A percentile compares a stretch with the other conserved stretches of the same genome.
Evolutionary conservation across 768 basidiomycete species (phyloP).

Genomic region (Russula ochroleuca): DNA sequence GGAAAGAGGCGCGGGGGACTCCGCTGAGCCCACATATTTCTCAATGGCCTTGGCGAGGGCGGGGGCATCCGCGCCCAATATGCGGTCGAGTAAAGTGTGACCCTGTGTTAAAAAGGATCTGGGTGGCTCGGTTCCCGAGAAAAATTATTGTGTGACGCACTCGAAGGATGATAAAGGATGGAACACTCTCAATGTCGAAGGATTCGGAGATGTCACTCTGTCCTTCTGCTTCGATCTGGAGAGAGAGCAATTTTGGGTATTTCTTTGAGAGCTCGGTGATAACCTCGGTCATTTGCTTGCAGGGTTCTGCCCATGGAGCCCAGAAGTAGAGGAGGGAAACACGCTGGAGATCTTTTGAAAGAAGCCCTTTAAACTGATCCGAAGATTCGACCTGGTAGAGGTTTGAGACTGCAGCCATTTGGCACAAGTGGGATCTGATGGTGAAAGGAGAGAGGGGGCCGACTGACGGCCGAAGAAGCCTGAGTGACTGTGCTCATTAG

Average conservation of each 20-base stretch:
- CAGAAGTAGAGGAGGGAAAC: slow-evolving; percentile 92
- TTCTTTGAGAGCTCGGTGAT: slow-evolving; percentile 69
- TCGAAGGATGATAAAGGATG: slow-evolving; percentile 73
- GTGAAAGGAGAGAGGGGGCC: background rate
- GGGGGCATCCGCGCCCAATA: slow-evolving; percentile 75
- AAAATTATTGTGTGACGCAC: slow-evolving; percentile 41
- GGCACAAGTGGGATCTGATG: background rate
- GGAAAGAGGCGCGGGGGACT: slow-evolving; percentile 42
- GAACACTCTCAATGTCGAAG: slow-evolving; percentile 88
- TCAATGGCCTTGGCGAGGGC: slow-evolving; percentile 58
- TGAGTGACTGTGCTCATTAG: background rate
- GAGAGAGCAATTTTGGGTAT: slow-evolving; percentile 61
- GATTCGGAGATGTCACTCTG: slow-evolving; percentile 84
- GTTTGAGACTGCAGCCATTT: slow-evolving; percentile 33
- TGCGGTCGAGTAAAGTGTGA: slow-evolving; percentile 74
- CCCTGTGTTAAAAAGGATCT: slow-evolving; percentile 49
- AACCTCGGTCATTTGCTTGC: slow-evolving; percentile 82
- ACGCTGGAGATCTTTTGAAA: slow-evolving; percentile 70
- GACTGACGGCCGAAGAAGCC: background rate
- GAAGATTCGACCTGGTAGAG: slow-evolving; percentile 53
- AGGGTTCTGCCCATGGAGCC: slow-evolving; percentile 91
- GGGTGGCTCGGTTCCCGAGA: background rate
- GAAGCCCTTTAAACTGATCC: slow-evolving; percentile 65
- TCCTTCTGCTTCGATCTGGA: slow-evolving; percentile 80
- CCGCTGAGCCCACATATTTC: slow-evolving; percentile 44